Evolutionary conservation across 2,329 filamentous ascomycete species (phyloP), one percentile per base, ranked within the genome.

Genomic region (Sphaceloma murrayae): DNA sequence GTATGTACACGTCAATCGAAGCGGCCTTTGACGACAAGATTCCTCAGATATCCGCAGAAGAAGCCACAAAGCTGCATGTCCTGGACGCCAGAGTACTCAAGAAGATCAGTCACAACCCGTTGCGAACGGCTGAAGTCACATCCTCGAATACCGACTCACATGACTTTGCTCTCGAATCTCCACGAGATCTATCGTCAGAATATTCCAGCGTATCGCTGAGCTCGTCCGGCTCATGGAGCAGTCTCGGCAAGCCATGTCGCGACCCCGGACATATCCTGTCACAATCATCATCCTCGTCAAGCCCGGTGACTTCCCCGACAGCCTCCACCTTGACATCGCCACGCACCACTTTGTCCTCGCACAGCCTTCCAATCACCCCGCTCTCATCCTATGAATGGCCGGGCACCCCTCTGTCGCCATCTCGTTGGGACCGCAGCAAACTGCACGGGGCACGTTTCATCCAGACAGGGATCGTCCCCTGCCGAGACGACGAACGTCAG

Each of bases 1-100:
- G 69, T 3, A 52, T 65, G 24, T 70, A 60, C 53, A 58, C 60
- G 5, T 67, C 66, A 19, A 63, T 75, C 49, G 60, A 66, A 3
- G 55, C 62, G 9, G 58, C 72, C 24, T 57, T 68, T 17, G 58
- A 54, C 19, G 60, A 63, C 24, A 53, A 61, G 26, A 50, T 61
- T 13, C 43, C 56, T 17, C 55, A 62, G 1, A 19, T 67, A 7
- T 60, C 61, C 1, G 42, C 51, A 10, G 44, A 54, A 0, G 62
- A 67, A 9, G 48, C 52, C 9, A 34, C 51, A 8, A 40, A 45
- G 2, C 59, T 69, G 4, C 64, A 61, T 1, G 51, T 60, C 14
- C 57, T 61, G n/a, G 54, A 66, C 14, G 56, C 61, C 6, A 45
- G 50, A 2, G 51, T 63, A 24, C 54, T 66, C 19, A 55, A 56